Conservation (phyloP, 176 grass and related monocot genomes). For the Eleusine coracana region DNA sequence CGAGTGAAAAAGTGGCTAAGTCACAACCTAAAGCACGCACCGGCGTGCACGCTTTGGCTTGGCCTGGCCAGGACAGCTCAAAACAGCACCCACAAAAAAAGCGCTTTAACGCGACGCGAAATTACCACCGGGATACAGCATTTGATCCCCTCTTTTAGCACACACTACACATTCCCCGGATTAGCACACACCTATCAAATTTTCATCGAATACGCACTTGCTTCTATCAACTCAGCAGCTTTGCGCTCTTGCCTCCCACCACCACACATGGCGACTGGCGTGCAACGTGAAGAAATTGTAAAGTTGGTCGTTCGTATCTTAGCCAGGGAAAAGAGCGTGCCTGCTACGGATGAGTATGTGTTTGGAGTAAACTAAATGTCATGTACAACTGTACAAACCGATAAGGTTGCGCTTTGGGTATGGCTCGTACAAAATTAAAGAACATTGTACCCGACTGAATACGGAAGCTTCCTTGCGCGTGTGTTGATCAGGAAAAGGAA, state of each 20-base stretch:
- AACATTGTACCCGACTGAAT: not conserved
- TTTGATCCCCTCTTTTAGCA: not conserved
- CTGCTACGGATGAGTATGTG: constrained; percentile 24
- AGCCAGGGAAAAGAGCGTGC: constrained; percentile 1
- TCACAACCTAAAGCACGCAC: not conserved
- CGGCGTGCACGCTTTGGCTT: constrained; percentile 37
- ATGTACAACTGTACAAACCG: constrained; percentile 23
- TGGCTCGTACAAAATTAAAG: not conserved
- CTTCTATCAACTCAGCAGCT: not conserved
- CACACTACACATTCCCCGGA: too few relatives aligned
- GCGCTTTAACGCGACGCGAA: constrained; percentile 27
- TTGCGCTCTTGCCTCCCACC: too few relatives aligned
- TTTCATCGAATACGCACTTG: not conserved
- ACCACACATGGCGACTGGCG: not conserved
- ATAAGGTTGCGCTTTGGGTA: constrained; percentile 14
- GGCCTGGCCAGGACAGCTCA: constrained; percentile 35
- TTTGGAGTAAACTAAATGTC: constrained; percentile 1
- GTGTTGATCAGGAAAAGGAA: not conserved
- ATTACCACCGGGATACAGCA: constrained; percentile 43
- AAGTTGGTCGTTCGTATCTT: not conserved
- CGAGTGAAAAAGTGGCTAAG: not conserved
- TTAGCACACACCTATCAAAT: too few relatives aligned
- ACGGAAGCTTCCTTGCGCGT: constrained; percentile 40
- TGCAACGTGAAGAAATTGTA: not conserved
- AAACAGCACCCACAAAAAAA: constrained; percentile 17